Evolutionary conservation across 495 filamentous ascomycete species (phyloP).

Genomic region (Aspergillus coremiiformis): DNA sequence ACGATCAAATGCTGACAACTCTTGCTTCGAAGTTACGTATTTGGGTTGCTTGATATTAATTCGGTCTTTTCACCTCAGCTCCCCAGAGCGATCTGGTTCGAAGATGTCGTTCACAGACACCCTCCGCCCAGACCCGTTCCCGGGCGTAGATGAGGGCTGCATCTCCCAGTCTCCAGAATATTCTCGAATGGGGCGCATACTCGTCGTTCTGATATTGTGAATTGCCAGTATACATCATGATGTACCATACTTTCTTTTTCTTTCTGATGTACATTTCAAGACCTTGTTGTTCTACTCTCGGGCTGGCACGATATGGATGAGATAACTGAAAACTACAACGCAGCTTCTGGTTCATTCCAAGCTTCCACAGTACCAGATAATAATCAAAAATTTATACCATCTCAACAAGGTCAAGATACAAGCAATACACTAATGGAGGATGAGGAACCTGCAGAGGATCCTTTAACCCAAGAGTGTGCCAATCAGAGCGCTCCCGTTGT

Average conservation of each 20-base stretch:
- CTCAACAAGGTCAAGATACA: neutral
- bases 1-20: no score
- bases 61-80: no score
- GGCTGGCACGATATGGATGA: neutral
- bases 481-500: conserved; percentile 11
- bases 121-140: no score
- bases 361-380: neutral
- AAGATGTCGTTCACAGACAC: no score
- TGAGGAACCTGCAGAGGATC: neutral
- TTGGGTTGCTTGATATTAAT: no score
- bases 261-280: neutral
- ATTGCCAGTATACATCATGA: no score
- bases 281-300: neutral
- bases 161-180: neutral
- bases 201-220: neutral
- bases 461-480: neutral
- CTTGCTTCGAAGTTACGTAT: no score
- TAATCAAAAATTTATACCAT: neutral
- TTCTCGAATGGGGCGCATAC: neutral
- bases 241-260: neutral
- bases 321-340: neutral
- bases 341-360: neutral
- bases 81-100: no score
- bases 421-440: neutral
- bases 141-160: no score